A percentile compares a stretch with the other conserved stretches of the same genome.
These are phyloP conservation scores for Aspergillus calidoustus DNA, from an alignment of 2,329 filamentous ascomycete species.

Conservation along the genomic window DNA sequence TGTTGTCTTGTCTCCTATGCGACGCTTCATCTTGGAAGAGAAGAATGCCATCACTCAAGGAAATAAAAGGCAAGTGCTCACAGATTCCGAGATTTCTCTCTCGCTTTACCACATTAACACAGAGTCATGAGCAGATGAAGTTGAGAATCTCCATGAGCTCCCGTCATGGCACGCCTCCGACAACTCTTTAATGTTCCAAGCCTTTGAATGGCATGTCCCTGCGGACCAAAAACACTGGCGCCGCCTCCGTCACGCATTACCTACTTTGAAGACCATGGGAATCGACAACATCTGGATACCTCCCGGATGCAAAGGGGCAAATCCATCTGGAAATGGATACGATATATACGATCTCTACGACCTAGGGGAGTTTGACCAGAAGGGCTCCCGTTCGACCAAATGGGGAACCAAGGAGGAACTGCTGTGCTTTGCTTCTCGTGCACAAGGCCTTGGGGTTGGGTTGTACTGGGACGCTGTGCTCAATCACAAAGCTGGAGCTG, in stretches of 20 bases:
- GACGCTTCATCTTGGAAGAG: constrained; percentile 19
- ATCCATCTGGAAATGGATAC: constrained; percentile 67
- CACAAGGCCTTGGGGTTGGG: constrained; percentile 59
- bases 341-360: constrained; percentile 74
- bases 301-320: constrained; percentile 70
- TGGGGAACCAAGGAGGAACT: constrained; percentile 71
- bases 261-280: constrained; percentile 62
- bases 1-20: constrained; percentile 18
- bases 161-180: constrained; percentile 39
- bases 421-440: constrained; percentile 55
- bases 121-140: constrained; percentile 24
- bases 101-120: neutral
- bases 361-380: constrained; percentile 74
- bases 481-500: constrained; percentile 73
- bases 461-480: constrained; percentile 73
- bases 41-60: constrained; percentile 24
- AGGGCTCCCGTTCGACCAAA: constrained; percentile 66
- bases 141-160: constrained; percentile 29
- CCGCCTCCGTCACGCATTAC: constrained; percentile 58
- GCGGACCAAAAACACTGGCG: constrained; percentile 65
- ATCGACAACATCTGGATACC: constrained; percentile 70
- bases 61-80: constrained; percentile 29
- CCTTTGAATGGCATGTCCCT: constrained; percentile 74
- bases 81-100: too few species aligned
- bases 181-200: constrained; percentile 65